Evolutionary conservation across 306 rosid genomes (phyloP).

Genomic region (Canavalia gladiata): DNA sequence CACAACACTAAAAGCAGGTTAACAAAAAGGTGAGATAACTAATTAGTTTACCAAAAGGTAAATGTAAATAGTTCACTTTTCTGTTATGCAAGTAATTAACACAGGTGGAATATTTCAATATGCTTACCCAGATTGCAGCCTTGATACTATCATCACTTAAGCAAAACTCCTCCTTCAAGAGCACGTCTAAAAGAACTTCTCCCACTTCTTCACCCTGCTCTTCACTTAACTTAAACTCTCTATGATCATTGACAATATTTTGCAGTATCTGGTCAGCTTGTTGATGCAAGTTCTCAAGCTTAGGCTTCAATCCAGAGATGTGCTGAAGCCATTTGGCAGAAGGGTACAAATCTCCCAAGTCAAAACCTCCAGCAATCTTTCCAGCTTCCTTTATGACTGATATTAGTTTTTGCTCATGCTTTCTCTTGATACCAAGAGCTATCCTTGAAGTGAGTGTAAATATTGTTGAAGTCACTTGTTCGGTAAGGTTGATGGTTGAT

Average conservation of each 20-base stretch:
- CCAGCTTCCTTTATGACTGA: not conserved
- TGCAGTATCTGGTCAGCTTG: slow-evolving; percentile 22
- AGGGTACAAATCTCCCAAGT: slow-evolving; percentile 57
- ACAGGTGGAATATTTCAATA: not conserved
- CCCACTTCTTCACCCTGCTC: not conserved
- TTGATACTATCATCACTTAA: slow-evolving; percentile 45
- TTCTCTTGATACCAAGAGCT: slow-evolving; percentile 49
- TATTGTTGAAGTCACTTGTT: slow-evolving; percentile 29
- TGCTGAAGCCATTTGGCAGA: slow-evolving; percentile 49
- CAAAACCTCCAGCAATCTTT: slow-evolving; percentile 45
- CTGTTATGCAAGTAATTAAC: not conserved
- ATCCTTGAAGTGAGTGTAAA: slow-evolving; percentile 42
- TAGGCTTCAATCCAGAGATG: slow-evolving; percentile 37
- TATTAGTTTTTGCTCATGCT: slow-evolving; percentile 19
- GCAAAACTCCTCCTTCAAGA: slow-evolving; percentile 30
- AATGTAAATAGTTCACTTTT: too few species aligned
- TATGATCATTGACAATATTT: slow-evolving; percentile 39
- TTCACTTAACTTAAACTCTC: slow-evolving; percentile 21
- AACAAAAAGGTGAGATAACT: too few species aligned
- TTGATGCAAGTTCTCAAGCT: slow-evolving; percentile 52
- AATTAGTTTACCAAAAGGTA: too few species aligned
- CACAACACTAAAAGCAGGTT: too few species aligned
- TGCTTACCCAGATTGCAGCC: slow-evolving; percentile 49
- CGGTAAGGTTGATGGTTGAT: slow-evolving; percentile 42
- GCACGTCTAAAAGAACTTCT: slow-evolving; percentile 45